Base-by-base conservation (phyloP, 495 filamentous ascomycete species). In the Penicillium cinerascens region DNA sequence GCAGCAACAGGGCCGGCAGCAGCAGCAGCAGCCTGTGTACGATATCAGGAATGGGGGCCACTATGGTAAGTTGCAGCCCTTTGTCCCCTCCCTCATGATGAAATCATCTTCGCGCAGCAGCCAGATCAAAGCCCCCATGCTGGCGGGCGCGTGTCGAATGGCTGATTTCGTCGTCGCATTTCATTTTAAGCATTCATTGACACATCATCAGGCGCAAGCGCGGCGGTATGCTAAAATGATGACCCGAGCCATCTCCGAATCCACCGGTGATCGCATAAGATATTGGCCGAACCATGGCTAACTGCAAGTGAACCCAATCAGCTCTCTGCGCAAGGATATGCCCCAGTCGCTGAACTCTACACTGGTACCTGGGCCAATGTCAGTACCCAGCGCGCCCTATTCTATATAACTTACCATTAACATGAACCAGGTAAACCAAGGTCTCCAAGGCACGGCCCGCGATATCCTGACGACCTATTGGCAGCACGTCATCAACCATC, bases 381-480 rank as follows among this genome's bases (percentile, higher is more conserved):
- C 76, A 67, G 76, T 63, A 37, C 17, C 39, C 15, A 21, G 49
- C 11, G 18, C 40, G 33, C 17, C 37, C 37, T 43, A 42, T 48
- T 45, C 33, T 44, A 42, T 59, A 44, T 27, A 42, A 50, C 55
- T 38, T 52, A 21, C 47, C 39, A 44, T 47, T 61, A 42, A 68
- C 52, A 17, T 42, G 25, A 44, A 8, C 44, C 51, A 93, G 89
- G 91, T 96, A 51, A 95, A 93, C 63, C 93, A 98, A 81, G 93
- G 93, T 42, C 83, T 98, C 38, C 87, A 85, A 55, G 93, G 92
- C 48, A 86, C 86, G 40, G 96, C 96, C 68, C 91, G 92, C 65
- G 93, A 97, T 65, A 96, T 97, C 64, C 80, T 97, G 56, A 95
- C 92, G 38, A 95, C 92, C 11, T 98, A 97, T 74, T 98, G 93